These are phyloP conservation scores for Xylariaceae sp. DNA, from an alignment of 2,329 filamentous ascomycete species.

Conservation along the genomic window DNA sequence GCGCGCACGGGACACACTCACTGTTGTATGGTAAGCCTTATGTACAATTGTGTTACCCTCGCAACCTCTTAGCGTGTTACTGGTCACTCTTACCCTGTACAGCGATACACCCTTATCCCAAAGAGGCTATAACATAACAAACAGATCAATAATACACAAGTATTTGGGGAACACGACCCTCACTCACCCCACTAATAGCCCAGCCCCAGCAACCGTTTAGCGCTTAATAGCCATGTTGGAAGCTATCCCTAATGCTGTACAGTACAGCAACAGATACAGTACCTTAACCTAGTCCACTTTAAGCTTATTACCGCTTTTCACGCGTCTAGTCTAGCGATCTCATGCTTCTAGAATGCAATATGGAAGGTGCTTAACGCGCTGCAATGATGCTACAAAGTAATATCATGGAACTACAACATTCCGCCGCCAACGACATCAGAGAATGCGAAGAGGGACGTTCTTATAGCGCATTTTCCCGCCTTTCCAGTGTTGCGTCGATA, in stretches of 20 bases:
- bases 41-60: no score
- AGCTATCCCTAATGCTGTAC: no score
- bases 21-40: no score
- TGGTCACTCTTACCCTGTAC: not conserved
- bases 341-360: not conserved
- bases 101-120: conserved; percentile 4
- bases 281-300: not conserved
- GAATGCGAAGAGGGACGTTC: conserved; percentile 4
- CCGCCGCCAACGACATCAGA: conserved; percentile 1
- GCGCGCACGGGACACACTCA: conserved; percentile 9
- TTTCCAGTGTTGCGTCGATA: conserved; percentile 4
- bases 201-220: conserved; percentile 22
- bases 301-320: not conserved
- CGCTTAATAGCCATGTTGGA: no score
- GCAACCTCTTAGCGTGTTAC: no score
- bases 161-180: no score
- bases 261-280: no score
- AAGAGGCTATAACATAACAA: conserved; percentile 24
- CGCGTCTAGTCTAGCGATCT: not conserved
- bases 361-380: no score
- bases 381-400: no score
- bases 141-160: conserved; percentile 27
- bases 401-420: no score
- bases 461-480: conserved; percentile 5
- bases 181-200: conserved; percentile 21